phyloP scores from a whole-genome alignment of 2,329 filamentous ascomycete genomes.

The Elsinoe necatrix region DNA sequence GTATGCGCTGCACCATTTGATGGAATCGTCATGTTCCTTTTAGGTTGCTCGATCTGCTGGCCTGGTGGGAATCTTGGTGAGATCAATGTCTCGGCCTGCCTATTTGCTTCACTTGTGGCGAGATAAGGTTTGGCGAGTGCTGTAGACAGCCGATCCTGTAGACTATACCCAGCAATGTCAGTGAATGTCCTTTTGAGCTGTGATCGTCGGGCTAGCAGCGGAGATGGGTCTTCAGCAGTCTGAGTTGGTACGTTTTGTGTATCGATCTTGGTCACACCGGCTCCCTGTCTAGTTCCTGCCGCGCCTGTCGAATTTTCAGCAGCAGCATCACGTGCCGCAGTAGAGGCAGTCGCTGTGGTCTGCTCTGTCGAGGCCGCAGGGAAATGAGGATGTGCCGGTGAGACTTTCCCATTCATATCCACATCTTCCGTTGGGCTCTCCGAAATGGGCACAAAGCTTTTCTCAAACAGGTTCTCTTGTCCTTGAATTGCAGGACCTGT shows the following conservation, averaged over 20 bases:
- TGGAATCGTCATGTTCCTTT: slow-evolving; percentile 27
- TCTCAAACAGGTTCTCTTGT: slow-evolving; percentile 76
- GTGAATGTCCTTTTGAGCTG: slow-evolving; percentile 77
- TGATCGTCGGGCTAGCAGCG: slow-evolving; percentile 19
- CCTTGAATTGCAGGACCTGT: slow-evolving; percentile 70
- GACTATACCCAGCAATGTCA: slow-evolving; percentile 63
- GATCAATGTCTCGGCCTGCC: slow-evolving; percentile 27
- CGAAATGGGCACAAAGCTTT: slow-evolving; percentile 55
- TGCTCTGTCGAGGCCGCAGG: neutral
- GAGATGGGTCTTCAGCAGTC: slow-evolving; percentile 16
- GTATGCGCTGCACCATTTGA: slow-evolving; percentile 54
- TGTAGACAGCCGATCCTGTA: slow-evolving; percentile 79
- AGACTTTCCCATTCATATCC: slow-evolving; percentile 12
- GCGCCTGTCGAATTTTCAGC: neutral
- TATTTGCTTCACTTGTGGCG: slow-evolving; percentile 32
- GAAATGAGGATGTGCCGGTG: neutral
- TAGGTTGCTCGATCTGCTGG: slow-evolving; percentile 21
- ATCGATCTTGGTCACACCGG: slow-evolving; percentile 1
- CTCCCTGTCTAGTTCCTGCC: neutral
- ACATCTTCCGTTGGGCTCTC: slow-evolving; percentile 32
- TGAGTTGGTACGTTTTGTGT: neutral
- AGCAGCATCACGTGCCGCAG: neutral
- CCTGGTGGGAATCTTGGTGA: slow-evolving; percentile 21
- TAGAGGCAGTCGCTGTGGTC: neutral
- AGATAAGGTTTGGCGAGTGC: slow-evolving; percentile 75